Evolutionary conservation across 2,329 filamentous ascomycete genomes (phyloP).

Genomic region (Pseudopyricularia javanii): DNA sequence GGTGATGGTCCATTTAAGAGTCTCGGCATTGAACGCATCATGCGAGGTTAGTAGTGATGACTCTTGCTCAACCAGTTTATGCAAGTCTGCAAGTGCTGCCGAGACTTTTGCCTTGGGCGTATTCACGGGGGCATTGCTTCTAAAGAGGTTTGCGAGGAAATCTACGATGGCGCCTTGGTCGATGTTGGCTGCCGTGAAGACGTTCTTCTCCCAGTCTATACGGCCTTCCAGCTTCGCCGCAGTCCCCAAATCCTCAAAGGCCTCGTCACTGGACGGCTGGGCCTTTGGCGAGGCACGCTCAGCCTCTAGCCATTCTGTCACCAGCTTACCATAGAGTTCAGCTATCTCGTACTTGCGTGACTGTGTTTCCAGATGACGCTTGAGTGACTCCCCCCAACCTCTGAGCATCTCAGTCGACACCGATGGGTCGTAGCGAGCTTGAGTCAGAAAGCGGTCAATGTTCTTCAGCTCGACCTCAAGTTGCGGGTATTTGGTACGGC

Average conservation of each 20-base stretch:
- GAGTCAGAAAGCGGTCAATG: conserved; percentile 24
- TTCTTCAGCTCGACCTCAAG: conserved; percentile 23
- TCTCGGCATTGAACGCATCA: conserved; percentile 16
- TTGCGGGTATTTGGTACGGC: conserved; percentile 11
- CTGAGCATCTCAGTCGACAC: conserved; percentile 20
- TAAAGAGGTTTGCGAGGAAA: neutral
- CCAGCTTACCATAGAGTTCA: conserved; percentile 29
- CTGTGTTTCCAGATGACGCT: conserved; percentile 24
- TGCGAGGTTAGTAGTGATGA: conserved; percentile 8
- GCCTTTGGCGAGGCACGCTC: neutral
- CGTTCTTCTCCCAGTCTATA: conserved; percentile 26
- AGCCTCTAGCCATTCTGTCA: conserved; percentile 30
- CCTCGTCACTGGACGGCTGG: neutral
- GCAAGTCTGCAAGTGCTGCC: neutral
- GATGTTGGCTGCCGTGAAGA: conserved; percentile 25
- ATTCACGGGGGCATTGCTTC: neutral
- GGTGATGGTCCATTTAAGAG: conserved; percentile 25
- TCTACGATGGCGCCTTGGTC: conserved; percentile 16
- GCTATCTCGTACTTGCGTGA: conserved; percentile 30
- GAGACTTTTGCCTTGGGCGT: neutral
- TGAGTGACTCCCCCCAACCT: conserved; percentile 21
- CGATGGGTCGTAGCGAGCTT: conserved; percentile 26
- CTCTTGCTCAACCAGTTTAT: neutral
- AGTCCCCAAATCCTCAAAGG: conserved; percentile 1
- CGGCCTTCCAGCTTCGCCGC: neutral